These are phyloP conservation scores for Solanum hybrid DNA, from an alignment of 305 asterid species.

Conservation along the genomic window DNA sequence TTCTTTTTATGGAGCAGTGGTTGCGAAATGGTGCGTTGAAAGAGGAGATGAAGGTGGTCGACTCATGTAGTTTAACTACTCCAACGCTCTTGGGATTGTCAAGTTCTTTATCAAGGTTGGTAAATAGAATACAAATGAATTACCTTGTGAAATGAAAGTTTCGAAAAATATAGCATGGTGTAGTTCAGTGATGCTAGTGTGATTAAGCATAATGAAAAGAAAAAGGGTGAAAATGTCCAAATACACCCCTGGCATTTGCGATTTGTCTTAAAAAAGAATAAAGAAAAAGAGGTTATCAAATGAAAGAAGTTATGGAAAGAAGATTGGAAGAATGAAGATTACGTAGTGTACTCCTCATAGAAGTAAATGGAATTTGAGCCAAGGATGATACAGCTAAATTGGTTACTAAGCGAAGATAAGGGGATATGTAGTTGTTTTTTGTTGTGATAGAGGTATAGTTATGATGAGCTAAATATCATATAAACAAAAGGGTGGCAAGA, in stretches of 20 bases:
- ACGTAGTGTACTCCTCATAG: neutral
- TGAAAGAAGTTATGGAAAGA: neutral
- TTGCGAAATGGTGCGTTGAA: conserved; percentile 60
- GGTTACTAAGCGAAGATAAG: neutral
- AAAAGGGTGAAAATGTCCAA: neutral
- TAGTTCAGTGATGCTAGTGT: neutral
- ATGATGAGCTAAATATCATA: neutral
- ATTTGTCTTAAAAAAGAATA: neutral
- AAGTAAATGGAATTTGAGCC: neutral
- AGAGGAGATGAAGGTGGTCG: conserved; percentile 68
- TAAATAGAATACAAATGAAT: neutral
- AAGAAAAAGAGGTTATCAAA: neutral
- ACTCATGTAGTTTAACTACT: conserved; percentile 38
- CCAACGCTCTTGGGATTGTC: conserved; percentile 80
- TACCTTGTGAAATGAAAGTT: neutral
- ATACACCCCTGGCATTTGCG: neutral
- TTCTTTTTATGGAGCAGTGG: conserved; percentile 38
- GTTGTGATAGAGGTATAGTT: neutral
- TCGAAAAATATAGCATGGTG: neutral
- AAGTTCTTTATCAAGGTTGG: conserved; percentile 84
- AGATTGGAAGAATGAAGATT: conserved; percentile 1
- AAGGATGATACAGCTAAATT: neutral
- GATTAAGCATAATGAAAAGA: neutral
- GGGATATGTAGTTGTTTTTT: neutral
- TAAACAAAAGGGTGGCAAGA: neutral